A percentile compares a stretch with the other conserved stretches of the same genome.
phyloP scores from a whole-genome alignment of 257 asterid species.

The Striga asiatica region DNA sequence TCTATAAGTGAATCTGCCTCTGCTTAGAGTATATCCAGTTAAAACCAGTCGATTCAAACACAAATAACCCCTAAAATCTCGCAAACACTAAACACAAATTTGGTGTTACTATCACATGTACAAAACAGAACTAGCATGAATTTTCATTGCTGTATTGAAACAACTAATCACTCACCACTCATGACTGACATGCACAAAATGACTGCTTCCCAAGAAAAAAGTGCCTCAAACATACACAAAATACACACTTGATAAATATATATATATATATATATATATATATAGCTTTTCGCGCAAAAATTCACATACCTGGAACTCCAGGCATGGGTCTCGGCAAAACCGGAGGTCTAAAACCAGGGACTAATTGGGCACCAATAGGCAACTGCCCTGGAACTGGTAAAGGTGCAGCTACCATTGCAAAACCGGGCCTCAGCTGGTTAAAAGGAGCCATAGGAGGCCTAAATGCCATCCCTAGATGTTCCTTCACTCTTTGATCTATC shows the following conservation, averaged over 20 bases:
- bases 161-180: background rate
- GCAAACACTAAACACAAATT: no score
- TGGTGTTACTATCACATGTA: no score
- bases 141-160: no score
- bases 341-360: slow-evolving; percentile 56
- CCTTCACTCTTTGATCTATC: slow-evolving; percentile 92
- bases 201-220: background rate
- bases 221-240: background rate
- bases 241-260: no score
- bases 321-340: slow-evolving; percentile 55
- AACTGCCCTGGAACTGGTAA: slow-evolving; percentile 58
- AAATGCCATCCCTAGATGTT: slow-evolving; percentile 85
- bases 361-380: no score
- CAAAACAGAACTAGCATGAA: no score
- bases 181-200: background rate
- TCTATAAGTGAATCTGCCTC: no score
- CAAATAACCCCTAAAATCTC: no score
- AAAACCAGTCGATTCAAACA: no score
- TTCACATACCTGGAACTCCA: slow-evolving; percentile 25
- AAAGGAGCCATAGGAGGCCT: slow-evolving; percentile 66
- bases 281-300: background rate
- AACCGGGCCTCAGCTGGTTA: slow-evolving; percentile 57
- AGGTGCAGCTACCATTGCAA: slow-evolving; percentile 46
- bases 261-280: no score
- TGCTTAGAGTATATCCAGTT: no score